Base-by-base conservation (phyloP, 164 flowering plant genomes). In the Aristolochia fimbriata region DNA sequence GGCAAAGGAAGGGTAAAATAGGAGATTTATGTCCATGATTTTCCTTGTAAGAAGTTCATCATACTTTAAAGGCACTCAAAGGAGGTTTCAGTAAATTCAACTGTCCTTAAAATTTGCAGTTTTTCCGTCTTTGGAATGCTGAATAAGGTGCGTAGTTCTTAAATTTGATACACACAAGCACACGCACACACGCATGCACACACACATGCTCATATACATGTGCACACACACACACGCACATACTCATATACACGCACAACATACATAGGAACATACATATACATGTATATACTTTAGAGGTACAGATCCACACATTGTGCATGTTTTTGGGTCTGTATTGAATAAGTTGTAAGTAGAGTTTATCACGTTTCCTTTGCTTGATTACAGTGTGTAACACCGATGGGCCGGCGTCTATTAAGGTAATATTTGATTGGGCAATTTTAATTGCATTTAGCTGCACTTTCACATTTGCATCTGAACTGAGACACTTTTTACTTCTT, bases 121-220 rank as follows among this genome's bases (percentile, higher is more conserved):
- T 94, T 94, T 77, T 94, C 99, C 57, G 96, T 94, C 11, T 94
- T 88, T 77, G 99, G 99, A 54, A 83, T 94, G 89, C 81, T 94
- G 83, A 88, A 91, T 69, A 91, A 94, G 95, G 99, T 94, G 64
- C 58, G 73, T 3, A 10, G 14, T 14, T 54, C 21, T 58, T 54
- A 41, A 52, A 37, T 6, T 7, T 31, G 17, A 22, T 51, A 11
- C 25, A 20, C 23, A 20, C 24, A 11, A 15, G 48, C 58, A 58
- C 15, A 52, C 53, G 12, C 60, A 50, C 50, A 60, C 37, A 62
- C 65, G 78, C 57, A 76, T 55, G 62, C 48, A 50, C 30, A 27
- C 2, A 27, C 3, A 27, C 30, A 27, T 5, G 2, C 30, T 27
- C 30, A 27, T 27, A 27, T 50, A 22, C n/a, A n/a, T n/a, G n/a